Evolutionary conservation across 768 basidiomycete species (phyloP).

Genomic region (Lyophyllum semitale): DNA sequence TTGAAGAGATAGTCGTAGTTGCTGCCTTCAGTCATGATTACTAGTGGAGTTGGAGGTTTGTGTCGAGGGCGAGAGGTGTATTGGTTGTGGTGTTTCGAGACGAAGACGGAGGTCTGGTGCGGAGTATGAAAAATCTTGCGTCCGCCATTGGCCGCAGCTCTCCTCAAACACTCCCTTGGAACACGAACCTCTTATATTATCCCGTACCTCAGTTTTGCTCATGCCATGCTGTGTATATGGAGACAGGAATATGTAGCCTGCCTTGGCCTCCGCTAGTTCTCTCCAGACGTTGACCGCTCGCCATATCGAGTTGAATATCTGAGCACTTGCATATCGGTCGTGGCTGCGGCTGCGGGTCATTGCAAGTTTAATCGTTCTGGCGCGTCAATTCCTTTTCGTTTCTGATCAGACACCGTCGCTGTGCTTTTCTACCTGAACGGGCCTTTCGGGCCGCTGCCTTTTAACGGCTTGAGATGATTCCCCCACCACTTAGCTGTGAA

Average conservation of each 20-base stretch:
- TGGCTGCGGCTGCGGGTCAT: conserved; percentile 4
- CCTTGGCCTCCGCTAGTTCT: background rate
- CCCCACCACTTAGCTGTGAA: background rate
- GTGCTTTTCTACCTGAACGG: conserved; percentile 7
- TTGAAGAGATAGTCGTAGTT: conserved; percentile 99
- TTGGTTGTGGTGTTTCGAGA: conserved; percentile 14
- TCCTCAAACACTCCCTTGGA: conserved; percentile 6
- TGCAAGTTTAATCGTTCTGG: background rate
- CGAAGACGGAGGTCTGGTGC: conserved; percentile 15
- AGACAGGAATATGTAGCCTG: background rate
- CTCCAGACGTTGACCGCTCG: background rate
- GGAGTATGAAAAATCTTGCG: conserved; percentile 25
- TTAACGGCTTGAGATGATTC: background rate
- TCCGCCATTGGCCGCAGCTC: background rate
- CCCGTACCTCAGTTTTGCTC: background rate
- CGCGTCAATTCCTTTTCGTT: conserved; percentile 4
- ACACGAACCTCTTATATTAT: conserved; percentile 1
- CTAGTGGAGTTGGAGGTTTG: conserved; percentile 17
- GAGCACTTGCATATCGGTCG: background rate
- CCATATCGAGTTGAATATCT: background rate
- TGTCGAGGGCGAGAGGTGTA: conserved; percentile 19
- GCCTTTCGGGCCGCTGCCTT: conserved; percentile 10
- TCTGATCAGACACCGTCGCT: background rate
- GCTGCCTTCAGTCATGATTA: conserved; percentile 83
- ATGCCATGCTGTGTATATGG: background rate